These are phyloP conservation scores for Pseudopithomyces maydicus DNA, from an alignment of 2,329 filamentous ascomycete genomes.

Conservation along the genomic window DNA sequence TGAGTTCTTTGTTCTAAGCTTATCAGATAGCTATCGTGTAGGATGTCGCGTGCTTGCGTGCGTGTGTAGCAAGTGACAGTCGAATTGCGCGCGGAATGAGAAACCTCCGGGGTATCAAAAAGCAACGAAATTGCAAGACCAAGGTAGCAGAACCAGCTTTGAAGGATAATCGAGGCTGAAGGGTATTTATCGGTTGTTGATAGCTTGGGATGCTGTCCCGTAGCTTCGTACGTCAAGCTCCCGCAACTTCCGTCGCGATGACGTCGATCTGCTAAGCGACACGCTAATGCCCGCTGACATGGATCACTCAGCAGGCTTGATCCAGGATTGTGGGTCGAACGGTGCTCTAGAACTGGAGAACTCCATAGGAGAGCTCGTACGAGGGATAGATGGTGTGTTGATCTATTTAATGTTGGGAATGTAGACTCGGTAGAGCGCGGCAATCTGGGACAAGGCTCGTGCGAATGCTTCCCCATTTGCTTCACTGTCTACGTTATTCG, in stretches of 20 bases:
- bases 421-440: not conserved
- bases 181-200: slow-evolving; percentile 8
- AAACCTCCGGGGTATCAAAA: not conserved
- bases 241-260: slow-evolving; percentile 25
- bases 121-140: not conserved
- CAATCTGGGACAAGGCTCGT: not conserved
- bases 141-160: not conserved
- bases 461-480: not conserved
- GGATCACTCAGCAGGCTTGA: not conserved
- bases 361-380: not conserved
- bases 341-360: not conserved
- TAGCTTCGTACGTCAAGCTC: slow-evolving; percentile 11
- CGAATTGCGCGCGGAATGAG: not conserved
- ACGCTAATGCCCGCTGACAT: slow-evolving; percentile 21
- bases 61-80: too few species aligned
- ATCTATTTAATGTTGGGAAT: too few species aligned
- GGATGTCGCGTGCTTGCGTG: slow-evolving; percentile 3
- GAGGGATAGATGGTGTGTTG: not conserved
- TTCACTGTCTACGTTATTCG: too few species aligned
- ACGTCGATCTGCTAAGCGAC: slow-evolving; percentile 22
- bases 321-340: not conserved
- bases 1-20: not conserved
- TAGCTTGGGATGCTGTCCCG: not conserved
- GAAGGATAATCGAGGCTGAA: not conserved
- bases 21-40: not conserved